Evolutionary conservation across 2,329 filamentous ascomycete genomes (phyloP), one percentile per base, ranked within the genome.

Genomic region (Neodidymelliopsis sp.): DNA sequence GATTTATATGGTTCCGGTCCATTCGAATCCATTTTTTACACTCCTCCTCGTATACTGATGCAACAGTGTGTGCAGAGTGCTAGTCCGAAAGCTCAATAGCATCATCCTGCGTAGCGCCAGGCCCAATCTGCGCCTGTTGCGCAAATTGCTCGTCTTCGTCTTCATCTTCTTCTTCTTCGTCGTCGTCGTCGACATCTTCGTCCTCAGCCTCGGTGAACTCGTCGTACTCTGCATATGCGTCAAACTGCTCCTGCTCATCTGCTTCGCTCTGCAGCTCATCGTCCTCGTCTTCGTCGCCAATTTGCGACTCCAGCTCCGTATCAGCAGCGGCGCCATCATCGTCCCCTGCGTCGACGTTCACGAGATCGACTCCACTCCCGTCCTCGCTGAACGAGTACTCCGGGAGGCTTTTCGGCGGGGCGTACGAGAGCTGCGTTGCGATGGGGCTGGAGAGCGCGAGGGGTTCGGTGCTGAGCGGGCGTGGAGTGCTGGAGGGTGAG

Each of bases 21-120:
- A n/a, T n/a, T n/a, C n/a, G n/a, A n/a, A n/a, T n/a, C n/a, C n/a
- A n/a, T n/a, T n/a, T n/a, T n/a, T n/a, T n/a, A n/a, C n/a, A n/a
- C n/a, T n/a, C n/a, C n/a, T n/a, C n/a, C n/a, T n/a, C n/a, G n/a
- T n/a, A n/a, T n/a, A n/a, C n/a, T n/a, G n/a, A n/a, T n/a, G n/a
- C n/a, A n/a, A n/a, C n/a, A n/a, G n/a, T n/a, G n/a, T n/a, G n/a
- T n/a, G n/a, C n/a, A n/a, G n/a, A n/a, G n/a, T n/a, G n/a, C 37
- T 24, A 71, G 44, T 71, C 68, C 3, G 64, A 68, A 9, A 71
- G 56, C 53, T 71, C 67, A 30, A 71, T 71, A 4, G 68, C 66
- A 37, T 70, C 68, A 31, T 70, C 65, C 39, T 69, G 61, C 2
- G 66, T 70, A 5, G 49, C 58, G 9, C 68, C 68, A 1, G 49